Evolutionary conservation across 371 early-diverging fungal genomes (phyloP).

Genomic region (Mucor racemosus): DNA sequence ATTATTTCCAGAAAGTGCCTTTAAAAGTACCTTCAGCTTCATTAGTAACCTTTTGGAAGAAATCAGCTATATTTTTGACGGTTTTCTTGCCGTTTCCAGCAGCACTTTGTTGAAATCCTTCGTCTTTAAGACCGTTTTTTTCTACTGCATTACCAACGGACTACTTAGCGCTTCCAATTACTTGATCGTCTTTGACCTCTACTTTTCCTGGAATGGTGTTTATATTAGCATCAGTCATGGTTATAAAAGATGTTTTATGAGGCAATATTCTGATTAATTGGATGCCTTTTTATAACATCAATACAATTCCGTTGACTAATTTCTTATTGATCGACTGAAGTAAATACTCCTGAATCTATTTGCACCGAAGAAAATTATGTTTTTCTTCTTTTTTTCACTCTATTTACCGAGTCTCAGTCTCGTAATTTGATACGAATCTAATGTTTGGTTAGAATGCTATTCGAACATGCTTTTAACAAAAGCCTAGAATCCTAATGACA

Average conservation of each 20-base stretch:
- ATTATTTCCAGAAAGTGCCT: slow-evolving; percentile 11
- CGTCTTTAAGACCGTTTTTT: slow-evolving; percentile 25
- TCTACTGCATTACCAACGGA: slow-evolving; percentile 26
- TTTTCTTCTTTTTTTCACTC: no score
- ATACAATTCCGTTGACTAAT: no score
- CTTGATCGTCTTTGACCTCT: not conserved
- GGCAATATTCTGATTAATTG: not conserved
- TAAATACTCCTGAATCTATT: no score
- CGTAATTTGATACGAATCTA: no score
- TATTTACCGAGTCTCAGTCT: no score
- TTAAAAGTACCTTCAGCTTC: slow-evolving; percentile 14
- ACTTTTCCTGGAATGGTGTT: not conserved
- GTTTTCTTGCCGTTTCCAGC: slow-evolving; percentile 16
- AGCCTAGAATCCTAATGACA: no score
- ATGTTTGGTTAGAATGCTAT: no score
- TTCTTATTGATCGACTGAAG: no score
- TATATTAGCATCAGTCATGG: not conserved
- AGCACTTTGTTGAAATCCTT: slow-evolving; percentile 24
- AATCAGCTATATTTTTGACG: not conserved
- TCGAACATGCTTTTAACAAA: no score
- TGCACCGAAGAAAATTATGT: no score
- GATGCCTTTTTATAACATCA: not conserved
- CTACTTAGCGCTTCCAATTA: slow-evolving; percentile 29
- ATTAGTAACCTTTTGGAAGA: not conserved
- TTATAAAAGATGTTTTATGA: not conserved